phyloP scores from a whole-genome alignment of 83 land plant genomes.

The Isoetes engelmannii region DNA sequence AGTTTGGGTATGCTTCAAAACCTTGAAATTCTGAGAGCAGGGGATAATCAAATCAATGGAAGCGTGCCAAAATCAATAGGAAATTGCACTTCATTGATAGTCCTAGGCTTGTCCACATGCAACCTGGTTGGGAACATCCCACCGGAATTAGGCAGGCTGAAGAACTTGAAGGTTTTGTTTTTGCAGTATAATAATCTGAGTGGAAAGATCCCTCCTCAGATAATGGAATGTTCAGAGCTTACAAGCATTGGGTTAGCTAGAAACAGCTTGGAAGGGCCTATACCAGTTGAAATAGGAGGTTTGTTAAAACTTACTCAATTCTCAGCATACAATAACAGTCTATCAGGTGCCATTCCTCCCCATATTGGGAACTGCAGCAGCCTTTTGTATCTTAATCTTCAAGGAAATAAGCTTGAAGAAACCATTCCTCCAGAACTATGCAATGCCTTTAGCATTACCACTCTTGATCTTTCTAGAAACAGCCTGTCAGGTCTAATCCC shows the following conservation, averaged over 20 bases:
- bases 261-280: background rate
- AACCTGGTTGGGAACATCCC: background rate
- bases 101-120: conserved; percentile 4
- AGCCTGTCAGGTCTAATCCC: background rate
- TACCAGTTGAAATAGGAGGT: background rate
- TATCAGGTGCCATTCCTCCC: conserved; percentile 46
- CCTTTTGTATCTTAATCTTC: conserved; percentile 20
- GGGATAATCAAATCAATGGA: conserved; percentile 6
- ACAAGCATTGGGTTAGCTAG: background rate
- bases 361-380: conserved; percentile 48
- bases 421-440: background rate
- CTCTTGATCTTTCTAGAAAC: background rate
- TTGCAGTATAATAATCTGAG: conserved; percentile 8
- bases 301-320: background rate
- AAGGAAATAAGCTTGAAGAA: background rate
- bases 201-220: background rate
- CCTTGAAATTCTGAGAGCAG: background rate
- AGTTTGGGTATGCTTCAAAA: background rate
- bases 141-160: background rate
- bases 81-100: background rate
- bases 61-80: background rate
- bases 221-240: background rate
- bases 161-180: background rate
- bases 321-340: conserved; percentile 4
- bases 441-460: background rate